These are phyloP conservation scores for Pittosporum tobira DNA, from an alignment of 129 eudicot genomes.

Conservation along the genomic window DNA sequence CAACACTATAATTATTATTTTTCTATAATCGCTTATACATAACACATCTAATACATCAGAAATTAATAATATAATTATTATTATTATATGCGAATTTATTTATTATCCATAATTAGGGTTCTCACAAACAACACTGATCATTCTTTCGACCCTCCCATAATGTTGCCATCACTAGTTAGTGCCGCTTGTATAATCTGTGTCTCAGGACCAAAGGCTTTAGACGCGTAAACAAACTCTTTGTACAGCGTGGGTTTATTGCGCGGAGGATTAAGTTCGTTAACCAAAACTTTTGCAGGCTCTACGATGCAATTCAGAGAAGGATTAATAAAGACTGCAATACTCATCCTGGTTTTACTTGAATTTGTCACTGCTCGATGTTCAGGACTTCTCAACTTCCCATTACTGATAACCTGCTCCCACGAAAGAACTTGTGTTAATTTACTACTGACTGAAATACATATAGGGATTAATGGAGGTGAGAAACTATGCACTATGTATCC, in stretches of 20 bases:
- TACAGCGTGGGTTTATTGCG: conserved; percentile 26
- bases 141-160: too few relatives aligned
- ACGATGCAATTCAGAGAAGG: conserved; percentile 46
- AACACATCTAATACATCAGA: too few relatives aligned
- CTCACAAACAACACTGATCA: too few relatives aligned
- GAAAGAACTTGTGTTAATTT: too few relatives aligned
- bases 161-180: too few relatives aligned
- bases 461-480: neutral
- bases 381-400: conserved; percentile 48
- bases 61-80: too few relatives aligned
- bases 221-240: conserved; percentile 34
- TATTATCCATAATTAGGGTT: too few relatives aligned
- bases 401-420: conserved; percentile 56
- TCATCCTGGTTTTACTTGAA: conserved; percentile 20
- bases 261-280: conserved; percentile 48
- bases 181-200: conserved; percentile 25
- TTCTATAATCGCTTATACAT: too few relatives aligned
- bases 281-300: conserved; percentile 57
- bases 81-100: too few relatives aligned
- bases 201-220: conserved; percentile 38
- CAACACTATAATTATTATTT: too few relatives aligned
- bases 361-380: conserved; percentile 72
- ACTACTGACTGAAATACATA: neutral
- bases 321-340: conserved; percentile 45
- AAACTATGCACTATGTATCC: neutral